Evolutionary conservation across 169 alveolate genomes (phyloP).

Genomic region (Theileria annulata): DNA sequence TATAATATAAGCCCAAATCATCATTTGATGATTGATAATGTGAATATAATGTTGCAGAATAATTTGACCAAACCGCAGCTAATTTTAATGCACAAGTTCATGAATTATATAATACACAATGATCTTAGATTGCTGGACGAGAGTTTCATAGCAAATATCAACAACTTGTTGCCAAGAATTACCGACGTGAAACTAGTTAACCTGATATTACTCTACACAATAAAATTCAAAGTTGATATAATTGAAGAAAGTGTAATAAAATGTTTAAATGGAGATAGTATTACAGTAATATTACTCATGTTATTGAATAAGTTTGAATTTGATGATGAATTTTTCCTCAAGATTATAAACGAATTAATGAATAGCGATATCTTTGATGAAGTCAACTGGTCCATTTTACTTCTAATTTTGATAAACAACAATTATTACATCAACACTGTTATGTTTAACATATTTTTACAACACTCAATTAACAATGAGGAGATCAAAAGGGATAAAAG

Average conservation of each 20-base stretch:
- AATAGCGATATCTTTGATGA: not conserved
- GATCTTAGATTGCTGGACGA: not conserved
- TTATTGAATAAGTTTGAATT: not conserved
- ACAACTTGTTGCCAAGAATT: not conserved
- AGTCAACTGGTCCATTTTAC: not conserved
- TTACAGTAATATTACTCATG: not conserved
- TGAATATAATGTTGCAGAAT: not conserved
- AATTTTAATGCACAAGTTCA: not conserved
- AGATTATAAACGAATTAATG: not conserved
- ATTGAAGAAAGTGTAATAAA: not conserved
- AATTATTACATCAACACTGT: not conserved
- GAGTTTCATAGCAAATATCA: not conserved
- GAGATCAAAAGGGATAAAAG: not conserved
- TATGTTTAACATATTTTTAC: not conserved
- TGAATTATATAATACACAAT: not conserved
- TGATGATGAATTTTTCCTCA: not conserved
- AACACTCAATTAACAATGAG: not conserved
- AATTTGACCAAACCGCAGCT: not conserved
- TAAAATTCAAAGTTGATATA: not conserved
- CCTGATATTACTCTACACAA: not conserved
- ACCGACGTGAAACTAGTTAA: not conserved
- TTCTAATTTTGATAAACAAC: not conserved
- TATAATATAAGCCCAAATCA: not conserved
- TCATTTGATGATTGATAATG: not conserved
- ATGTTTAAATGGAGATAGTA: not conserved